A percentile compares a stretch with the other conserved stretches of the same genome.
Conservation (phyloP, 495 filamentous ascomycete genomes). For the Ascobolus immersus region DNA sequence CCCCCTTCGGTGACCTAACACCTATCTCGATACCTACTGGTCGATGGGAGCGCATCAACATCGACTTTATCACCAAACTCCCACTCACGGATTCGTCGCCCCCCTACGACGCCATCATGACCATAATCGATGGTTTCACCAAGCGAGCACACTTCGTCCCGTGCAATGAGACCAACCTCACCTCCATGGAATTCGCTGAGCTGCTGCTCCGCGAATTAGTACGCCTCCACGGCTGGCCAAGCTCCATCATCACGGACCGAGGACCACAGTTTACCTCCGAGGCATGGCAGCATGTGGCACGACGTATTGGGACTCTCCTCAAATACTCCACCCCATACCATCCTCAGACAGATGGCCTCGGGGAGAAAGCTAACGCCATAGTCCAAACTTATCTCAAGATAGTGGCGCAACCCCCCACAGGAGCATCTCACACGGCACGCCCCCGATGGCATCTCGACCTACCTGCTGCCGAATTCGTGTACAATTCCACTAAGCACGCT, state of each 20-base stretch:
- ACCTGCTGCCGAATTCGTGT: not conserved
- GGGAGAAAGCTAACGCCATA: not conserved
- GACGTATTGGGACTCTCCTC: too few relatives aligned
- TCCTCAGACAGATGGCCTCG: not conserved
- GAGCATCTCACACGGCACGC: too few relatives aligned
- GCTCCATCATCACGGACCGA: too few relatives aligned
- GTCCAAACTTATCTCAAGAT: not conserved
- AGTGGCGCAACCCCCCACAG: too few relatives aligned
- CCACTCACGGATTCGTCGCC: not conserved
- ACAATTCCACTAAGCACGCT: not conserved
- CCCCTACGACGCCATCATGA: slow-evolving; percentile 2
- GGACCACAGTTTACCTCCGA: too few relatives aligned
- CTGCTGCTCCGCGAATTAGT: too few relatives aligned
- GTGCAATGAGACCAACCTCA: not conserved
- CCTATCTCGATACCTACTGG: not conserved
- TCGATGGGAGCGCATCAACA: slow-evolving; percentile 1
- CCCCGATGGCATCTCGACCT: not conserved
- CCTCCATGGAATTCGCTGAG: not conserved
- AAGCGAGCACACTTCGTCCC: slow-evolving; percentile 2
- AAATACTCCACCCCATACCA: not conserved
- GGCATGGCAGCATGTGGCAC: too few relatives aligned
- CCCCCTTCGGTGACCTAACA: not conserved
- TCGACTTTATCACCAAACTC: slow-evolving; percentile 4
- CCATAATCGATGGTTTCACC: slow-evolving; percentile 1
- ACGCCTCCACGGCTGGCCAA: too few relatives aligned